These are phyloP conservation scores for Nitzschia sp. DNA, from an alignment of 108 stramenopile genomes.

Conservation along the genomic window DNA sequence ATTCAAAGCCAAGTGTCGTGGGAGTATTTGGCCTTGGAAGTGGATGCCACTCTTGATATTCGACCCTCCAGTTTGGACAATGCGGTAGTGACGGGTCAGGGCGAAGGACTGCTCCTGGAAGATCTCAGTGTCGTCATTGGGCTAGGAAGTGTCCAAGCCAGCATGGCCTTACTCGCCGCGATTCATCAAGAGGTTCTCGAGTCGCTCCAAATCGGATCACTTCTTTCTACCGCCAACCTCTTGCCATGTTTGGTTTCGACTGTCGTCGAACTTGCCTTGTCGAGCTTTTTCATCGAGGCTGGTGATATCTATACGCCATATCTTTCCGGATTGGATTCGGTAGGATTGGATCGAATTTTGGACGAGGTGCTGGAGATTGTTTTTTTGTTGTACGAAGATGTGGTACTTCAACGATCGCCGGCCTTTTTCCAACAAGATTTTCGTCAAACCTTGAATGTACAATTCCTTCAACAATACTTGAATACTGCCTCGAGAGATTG, in stretches of 20 bases:
- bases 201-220: slow-evolving; percentile 46
- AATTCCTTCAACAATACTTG: slow-evolving; percentile 17
- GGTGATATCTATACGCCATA: slow-evolving; percentile 51
- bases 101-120: slow-evolving; percentile 37
- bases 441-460: slow-evolving; percentile 29
- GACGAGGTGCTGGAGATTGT: slow-evolving; percentile 32
- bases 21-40: slow-evolving; percentile 52
- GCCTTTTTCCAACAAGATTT: slow-evolving; percentile 34
- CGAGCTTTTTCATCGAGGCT: slow-evolving; percentile 49
- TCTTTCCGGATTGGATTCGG: slow-evolving; percentile 51
- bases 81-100: slow-evolving; percentile 22
- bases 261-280: slow-evolving; percentile 35
- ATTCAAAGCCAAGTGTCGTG: slow-evolving; percentile 54
- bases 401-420: slow-evolving; percentile 24
- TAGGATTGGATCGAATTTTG: slow-evolving; percentile 58
- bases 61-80: slow-evolving; percentile 33
- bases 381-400: slow-evolving; percentile 45
- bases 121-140: slow-evolving; percentile 41
- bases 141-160: slow-evolving; percentile 36
- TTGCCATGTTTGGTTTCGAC: slow-evolving; percentile 59
- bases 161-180: slow-evolving; percentile 45
- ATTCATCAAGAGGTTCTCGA: slow-evolving; percentile 55
- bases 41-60: slow-evolving; percentile 42
- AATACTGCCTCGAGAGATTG: not conserved
- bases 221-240: slow-evolving; percentile 45